A percentile compares a stretch with the other conserved stretches of the same genome.
These are phyloP conservation scores for Coemansia sp. DNA, from an alignment of 192 early-diverging fungal genomes.

Conservation along the genomic window DNA sequence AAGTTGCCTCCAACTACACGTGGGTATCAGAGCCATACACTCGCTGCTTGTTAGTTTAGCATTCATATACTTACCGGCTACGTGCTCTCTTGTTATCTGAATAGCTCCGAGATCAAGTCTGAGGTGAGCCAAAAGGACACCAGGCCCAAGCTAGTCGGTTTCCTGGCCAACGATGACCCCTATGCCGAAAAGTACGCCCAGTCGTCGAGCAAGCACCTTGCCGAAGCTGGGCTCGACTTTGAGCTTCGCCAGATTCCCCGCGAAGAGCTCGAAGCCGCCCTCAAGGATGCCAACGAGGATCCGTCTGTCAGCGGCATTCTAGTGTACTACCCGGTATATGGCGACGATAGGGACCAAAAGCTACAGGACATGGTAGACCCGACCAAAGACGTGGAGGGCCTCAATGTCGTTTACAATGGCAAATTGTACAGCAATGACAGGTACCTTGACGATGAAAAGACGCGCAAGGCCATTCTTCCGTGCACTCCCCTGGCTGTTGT, in stretches of 20 bases:
- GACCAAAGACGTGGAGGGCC: constrained; percentile 94
- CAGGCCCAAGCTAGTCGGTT: constrained; percentile 80
- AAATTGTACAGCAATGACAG: constrained; percentile 97
- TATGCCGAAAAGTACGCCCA: constrained; percentile 91
- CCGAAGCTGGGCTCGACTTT: constrained; percentile 86
- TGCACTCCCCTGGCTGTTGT: constrained; percentile 98
- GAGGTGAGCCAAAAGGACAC: constrained; percentile 64
- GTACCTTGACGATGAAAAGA: constrained; percentile 76
- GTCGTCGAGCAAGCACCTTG: constrained; percentile 92
- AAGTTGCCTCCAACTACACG: constrained; percentile 54
- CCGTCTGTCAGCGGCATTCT: constrained; percentile 86
- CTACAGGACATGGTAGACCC: constrained; percentile 87
- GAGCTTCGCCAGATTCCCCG: constrained; percentile 81
- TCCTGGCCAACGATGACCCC: constrained; percentile 94
- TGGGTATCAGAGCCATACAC: constrained; percentile 19
- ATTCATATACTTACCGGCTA: not conserved
- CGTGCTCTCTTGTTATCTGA: not conserved
- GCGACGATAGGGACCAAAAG: constrained; percentile 90
- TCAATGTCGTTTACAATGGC: constrained; percentile 91
- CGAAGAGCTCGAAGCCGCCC: constrained; percentile 79
- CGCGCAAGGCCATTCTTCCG: constrained; percentile 93
- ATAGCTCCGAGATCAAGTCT: constrained; percentile 41
- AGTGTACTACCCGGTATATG: constrained; percentile 99
- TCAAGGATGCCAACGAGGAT: constrained; percentile 90
- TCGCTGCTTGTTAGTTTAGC: not conserved